Conservation (phyloP, 345 rosid species). For the Geranium brycei region DNA sequence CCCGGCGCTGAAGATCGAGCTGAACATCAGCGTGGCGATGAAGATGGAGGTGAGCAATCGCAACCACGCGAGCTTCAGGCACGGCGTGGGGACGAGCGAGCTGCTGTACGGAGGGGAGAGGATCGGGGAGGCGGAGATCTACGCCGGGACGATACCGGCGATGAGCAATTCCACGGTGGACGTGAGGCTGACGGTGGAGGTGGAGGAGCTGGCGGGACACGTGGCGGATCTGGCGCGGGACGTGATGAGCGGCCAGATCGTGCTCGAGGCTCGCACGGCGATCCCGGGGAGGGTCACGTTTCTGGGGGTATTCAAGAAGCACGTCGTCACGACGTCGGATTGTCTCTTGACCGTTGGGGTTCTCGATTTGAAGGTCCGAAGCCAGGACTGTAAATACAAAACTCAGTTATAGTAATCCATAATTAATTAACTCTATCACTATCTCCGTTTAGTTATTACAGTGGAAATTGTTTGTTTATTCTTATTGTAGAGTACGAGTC, state of each 20-base stretch:
- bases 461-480: no score
- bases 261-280: constrained; percentile 22
- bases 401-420: constrained; percentile 17
- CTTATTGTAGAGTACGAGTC: no score
- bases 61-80: constrained; percentile 35
- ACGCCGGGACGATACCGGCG: constrained; percentile 31
- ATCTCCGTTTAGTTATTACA: no score
- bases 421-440: no score
- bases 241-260: constrained; percentile 23
- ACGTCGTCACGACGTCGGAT: constrained; percentile 19
- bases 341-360: constrained; percentile 28
- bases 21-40: constrained; percentile 37
- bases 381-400: constrained; percentile 28
- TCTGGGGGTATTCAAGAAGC: constrained; percentile 29
- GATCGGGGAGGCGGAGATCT: constrained; percentile 34
- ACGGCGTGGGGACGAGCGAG: constrained; percentile 26
- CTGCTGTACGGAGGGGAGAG: constrained; percentile 19
- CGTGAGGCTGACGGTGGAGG: constrained; percentile 27
- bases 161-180: constrained; percentile 18
- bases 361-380: constrained; percentile 24
- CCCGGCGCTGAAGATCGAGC: constrained; percentile 20
- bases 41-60: constrained; percentile 24
- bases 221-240: constrained; percentile 20
- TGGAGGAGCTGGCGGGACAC: constrained; percentile 22
- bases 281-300: constrained; percentile 42